Conservation (phyloP, 2,329 filamentous ascomycete genomes). For the Trichoderma oligosporum region DNA sequence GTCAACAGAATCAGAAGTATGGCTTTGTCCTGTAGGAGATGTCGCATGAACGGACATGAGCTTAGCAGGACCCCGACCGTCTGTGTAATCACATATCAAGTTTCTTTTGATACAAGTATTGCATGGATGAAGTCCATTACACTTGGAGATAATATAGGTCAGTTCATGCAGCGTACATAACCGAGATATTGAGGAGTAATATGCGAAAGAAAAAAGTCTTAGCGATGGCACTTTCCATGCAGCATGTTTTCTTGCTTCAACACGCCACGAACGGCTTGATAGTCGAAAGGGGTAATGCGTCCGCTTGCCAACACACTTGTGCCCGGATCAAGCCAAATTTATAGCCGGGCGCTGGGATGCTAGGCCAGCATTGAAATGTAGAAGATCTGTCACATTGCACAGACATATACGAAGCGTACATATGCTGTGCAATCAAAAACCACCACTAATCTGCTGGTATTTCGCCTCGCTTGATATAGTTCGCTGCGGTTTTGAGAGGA, state of each 20-base stretch:
- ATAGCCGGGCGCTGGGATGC: conserved; percentile 4
- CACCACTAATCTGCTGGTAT: neutral
- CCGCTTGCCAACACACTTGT: conserved; percentile 17
- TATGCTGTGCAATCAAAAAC: conserved; percentile 15
- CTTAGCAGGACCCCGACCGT: conserved; percentile 12
- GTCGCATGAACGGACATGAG: conserved; percentile 8
- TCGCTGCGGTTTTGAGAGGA: neutral
- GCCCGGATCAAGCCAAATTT: conserved; percentile 13
- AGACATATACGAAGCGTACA: conserved; percentile 4
- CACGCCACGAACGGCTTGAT: neutral
- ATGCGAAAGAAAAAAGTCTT: conserved; percentile 13
- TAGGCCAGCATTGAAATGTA: neutral
- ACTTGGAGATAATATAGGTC: conserved; percentile 21
- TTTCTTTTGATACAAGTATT: conserved; percentile 25
- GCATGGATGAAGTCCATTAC: conserved; percentile 26
- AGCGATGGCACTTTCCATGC: conserved; percentile 5
- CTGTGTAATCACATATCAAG: conserved; percentile 24
- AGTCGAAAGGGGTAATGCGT: conserved; percentile 16
- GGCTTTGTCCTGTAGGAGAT: conserved; percentile 1
- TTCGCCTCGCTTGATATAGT: conserved; percentile 5
- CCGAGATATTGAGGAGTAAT: conserved; percentile 10
- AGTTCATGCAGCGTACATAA: conserved; percentile 13
- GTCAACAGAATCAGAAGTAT: conserved; percentile 7
- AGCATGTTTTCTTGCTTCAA: conserved; percentile 4
- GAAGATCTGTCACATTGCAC: conserved; percentile 20